These are phyloP conservation scores for Acacia acuminata DNA, from an alignment of 306 rosid species.

Conservation along the genomic window DNA sequence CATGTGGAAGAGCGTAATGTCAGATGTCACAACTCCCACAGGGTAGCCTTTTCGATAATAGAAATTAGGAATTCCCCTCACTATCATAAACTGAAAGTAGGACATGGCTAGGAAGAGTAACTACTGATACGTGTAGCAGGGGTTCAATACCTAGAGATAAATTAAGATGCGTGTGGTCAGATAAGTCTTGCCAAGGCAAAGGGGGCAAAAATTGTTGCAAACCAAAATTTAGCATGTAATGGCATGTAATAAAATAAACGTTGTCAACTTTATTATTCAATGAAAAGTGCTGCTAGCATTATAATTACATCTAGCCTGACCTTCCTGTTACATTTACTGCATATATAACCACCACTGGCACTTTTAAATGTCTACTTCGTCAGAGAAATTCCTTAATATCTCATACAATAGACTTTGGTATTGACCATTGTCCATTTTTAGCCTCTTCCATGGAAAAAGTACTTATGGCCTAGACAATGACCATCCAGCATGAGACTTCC, in stretches of 20 bases:
- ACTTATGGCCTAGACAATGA: slow-evolving; percentile 13
- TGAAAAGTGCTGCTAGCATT: neutral
- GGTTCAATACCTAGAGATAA: slow-evolving; percentile 11
- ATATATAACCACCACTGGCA: slow-evolving; percentile 1
- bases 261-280: neutral
- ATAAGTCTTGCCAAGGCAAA: neutral
- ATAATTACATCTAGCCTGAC: slow-evolving; percentile 10
- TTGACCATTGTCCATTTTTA: slow-evolving; percentile 17
- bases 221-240: slow-evolving; percentile 6
- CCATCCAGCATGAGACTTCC: slow-evolving; percentile 16
- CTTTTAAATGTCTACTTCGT: neutral
- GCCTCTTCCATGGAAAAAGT: slow-evolving; percentile 7
- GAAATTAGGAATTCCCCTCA: slow-evolving; percentile 2
- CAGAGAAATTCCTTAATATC: slow-evolving; percentile 20
- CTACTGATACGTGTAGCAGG: neutral
- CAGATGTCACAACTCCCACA: slow-evolving; percentile 31
- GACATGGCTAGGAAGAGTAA: slow-evolving; percentile 3
- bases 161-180: neutral
- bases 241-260: neutral
- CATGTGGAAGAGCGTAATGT: neutral
- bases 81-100: slow-evolving; percentile 8
- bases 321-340: slow-evolving; percentile 19
- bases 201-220: slow-evolving; percentile 8
- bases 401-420: neutral
- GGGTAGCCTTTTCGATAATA: slow-evolving; percentile 16